Percentiles rank a stretch among this genome's conserved stretches.
These are phyloP conservation scores for Trypethelium eluteriae DNA, from an alignment of 495 filamentous ascomycete genomes.

Conservation along the genomic window DNA sequence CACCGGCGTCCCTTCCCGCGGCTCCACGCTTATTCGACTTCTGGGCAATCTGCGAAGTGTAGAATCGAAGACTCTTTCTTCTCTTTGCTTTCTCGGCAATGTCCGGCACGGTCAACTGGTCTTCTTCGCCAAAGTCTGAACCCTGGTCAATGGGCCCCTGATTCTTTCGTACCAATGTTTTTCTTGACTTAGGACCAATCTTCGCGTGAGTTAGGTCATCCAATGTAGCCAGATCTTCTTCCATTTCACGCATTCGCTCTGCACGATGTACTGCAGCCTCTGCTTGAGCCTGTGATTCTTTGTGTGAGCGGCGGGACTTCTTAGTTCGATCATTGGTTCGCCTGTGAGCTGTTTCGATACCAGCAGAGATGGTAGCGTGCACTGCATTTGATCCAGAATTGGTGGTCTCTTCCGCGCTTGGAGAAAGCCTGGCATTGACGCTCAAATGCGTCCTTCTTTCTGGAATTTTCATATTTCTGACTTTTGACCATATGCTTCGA, in stretches of 20 bases:
- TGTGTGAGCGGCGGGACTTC: background rate
- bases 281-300: slow-evolving; percentile 36
- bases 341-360: background rate
- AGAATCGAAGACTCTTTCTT: slow-evolving; percentile 87
- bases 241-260: slow-evolving; percentile 48
- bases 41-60: slow-evolving; percentile 91
- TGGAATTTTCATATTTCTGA: slow-evolving; percentile 51
- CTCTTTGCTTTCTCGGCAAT: slow-evolving; percentile 74
- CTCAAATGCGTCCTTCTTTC: slow-evolving; percentile 13
- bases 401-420: slow-evolving; percentile 32
- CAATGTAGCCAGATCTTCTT: slow-evolving; percentile 66
- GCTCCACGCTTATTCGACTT: slow-evolving; percentile 77
- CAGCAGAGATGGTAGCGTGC: no score
- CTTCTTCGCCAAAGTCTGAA: slow-evolving; percentile 64
- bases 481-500: slow-evolving; percentile 68
- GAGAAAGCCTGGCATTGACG: slow-evolving; percentile 25
- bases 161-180: background rate
- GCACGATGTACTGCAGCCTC: slow-evolving; percentile 49
- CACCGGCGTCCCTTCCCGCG: slow-evolving; percentile 78
- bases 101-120: slow-evolving; percentile 51
- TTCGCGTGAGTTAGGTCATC: slow-evolving; percentile 10
- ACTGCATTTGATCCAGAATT: background rate
- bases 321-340: background rate
- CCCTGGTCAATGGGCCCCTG: slow-evolving; percentile 33
- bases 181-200: background rate